phyloP scores from a whole-genome alignment of 768 basidiomycete genomes.

The Jaapia argillacea region DNA sequence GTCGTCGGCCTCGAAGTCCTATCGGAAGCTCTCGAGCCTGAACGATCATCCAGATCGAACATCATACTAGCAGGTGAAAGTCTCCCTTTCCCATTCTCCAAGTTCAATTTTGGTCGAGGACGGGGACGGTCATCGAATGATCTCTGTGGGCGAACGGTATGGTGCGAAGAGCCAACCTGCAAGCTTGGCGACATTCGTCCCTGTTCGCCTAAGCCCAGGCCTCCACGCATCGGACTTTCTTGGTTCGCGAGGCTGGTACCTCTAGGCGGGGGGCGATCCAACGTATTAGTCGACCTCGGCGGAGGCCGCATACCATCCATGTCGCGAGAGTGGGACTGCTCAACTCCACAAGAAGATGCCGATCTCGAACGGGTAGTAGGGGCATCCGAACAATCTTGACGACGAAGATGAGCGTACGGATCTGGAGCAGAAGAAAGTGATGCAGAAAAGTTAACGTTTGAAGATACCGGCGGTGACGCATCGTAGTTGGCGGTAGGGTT shows the following conservation, averaged over 20 bases:
- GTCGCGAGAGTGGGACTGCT: neutral
- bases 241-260: neutral
- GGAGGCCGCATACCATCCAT: neutral
- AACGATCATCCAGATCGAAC: constrained; percentile 18
- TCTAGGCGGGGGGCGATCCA: neutral
- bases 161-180: neutral
- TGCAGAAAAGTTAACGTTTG: neutral
- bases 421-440: neutral
- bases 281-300: neutral
- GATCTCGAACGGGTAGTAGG: neutral
- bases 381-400: neutral
- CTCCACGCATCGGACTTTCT: neutral
- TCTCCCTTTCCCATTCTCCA: constrained; percentile 10
- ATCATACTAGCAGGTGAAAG: constrained; percentile 11
- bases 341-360: neutral
- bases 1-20: constrained; percentile 18
- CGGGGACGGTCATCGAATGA: constrained; percentile 17
- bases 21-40: constrained; percentile 8
- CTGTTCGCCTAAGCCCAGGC: neutral
- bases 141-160: constrained; percentile 11
- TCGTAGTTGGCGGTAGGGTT: neutral
- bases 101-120: no score
- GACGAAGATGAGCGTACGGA: neutral
- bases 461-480: neutral
- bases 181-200: neutral